These are phyloP conservation scores for Tetrahymena elliotti DNA, from an alignment of 73 alveolate species.

Conservation along the genomic window DNA sequence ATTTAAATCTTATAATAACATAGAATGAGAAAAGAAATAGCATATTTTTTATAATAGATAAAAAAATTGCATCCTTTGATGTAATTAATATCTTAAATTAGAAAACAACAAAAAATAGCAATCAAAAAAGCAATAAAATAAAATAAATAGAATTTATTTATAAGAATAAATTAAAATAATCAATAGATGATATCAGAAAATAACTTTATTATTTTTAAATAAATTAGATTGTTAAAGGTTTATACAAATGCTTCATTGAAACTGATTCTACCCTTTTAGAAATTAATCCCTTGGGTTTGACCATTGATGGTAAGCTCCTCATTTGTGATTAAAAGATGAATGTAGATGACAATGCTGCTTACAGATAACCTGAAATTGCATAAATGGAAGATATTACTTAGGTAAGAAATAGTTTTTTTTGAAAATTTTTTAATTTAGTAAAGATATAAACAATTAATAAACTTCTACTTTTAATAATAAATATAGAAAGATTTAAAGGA, in stretches of 20 bases:
- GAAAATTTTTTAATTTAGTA: neutral
- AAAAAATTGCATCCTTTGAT: no score
- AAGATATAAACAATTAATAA: neutral
- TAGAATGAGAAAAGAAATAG: neutral
- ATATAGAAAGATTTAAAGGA: conserved; percentile 66
- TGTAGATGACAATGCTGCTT: conserved; percentile 83
- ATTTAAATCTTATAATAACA: no score
- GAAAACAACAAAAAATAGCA: no score
- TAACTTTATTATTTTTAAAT: neutral
- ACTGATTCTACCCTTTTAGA: conserved; percentile 67
- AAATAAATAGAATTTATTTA: no score
- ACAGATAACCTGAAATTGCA: conserved; percentile 69
- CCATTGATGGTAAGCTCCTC: conserved; percentile 45
- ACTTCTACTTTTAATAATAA: neutral
- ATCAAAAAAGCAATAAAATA: no score
- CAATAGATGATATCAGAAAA: neutral
- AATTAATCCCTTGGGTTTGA: conserved; percentile 78
- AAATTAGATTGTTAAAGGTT: conserved; percentile 16
- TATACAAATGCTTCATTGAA: conserved; percentile 60
- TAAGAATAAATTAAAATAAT: no score
- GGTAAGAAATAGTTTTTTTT: neutral
- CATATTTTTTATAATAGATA: no score
- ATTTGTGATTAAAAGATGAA: conserved; percentile 75
- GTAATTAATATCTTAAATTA: no score
- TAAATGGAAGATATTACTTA: conserved; percentile 53